phyloP scores from a whole-genome alignment of 768 basidiomycete genomes.

The Rhodotorula toruloides region DNA sequence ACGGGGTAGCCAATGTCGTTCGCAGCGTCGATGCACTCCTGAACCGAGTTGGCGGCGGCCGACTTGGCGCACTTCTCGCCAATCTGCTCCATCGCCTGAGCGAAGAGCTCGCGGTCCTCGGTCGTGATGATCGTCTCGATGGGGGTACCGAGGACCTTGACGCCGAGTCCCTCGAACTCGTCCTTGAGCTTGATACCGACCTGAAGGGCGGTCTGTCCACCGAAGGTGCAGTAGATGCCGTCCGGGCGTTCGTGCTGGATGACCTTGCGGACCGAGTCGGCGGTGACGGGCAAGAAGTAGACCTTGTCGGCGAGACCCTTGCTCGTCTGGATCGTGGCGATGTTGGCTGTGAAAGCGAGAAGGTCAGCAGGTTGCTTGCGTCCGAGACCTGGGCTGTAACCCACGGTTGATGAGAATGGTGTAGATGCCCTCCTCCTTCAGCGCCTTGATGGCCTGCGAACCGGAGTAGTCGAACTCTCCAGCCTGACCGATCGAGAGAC shows the following conservation, averaged over 20 bases:
- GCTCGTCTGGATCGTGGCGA: constrained; percentile 65
- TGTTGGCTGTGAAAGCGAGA: constrained; percentile 57
- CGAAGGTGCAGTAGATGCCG: constrained; percentile 97
- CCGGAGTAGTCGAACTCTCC: constrained; percentile 99
- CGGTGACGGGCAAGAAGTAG: constrained; percentile 97
- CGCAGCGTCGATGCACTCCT: constrained; percentile 80
- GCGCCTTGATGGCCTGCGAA: constrained; percentile 96
- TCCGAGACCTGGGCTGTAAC: background rate
- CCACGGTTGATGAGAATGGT: constrained; percentile 87
- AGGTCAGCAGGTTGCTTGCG: background rate
- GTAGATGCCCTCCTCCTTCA: constrained; percentile 98
- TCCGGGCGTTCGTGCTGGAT: constrained; percentile 99
- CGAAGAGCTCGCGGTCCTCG: constrained; percentile 92
- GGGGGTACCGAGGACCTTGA: constrained; percentile 89
- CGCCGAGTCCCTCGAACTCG: constrained; percentile 82
- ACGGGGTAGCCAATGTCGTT: constrained; percentile 83
- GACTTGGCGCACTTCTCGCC: constrained; percentile 93
- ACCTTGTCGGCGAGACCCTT: constrained; percentile 90
- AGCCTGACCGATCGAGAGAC: constrained; percentile 95
- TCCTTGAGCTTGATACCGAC: constrained; percentile 98
- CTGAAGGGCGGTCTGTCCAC: constrained; percentile 93
- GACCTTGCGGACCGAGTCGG: constrained; percentile 95
- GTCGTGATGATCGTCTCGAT: constrained; percentile 96
- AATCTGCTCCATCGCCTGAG: constrained; percentile 87
- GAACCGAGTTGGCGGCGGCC: constrained; percentile 72